These are phyloP conservation scores for Penicillium sp. DNA, from an alignment of 2,329 filamentous ascomycete genomes.

Conservation along the genomic window DNA sequence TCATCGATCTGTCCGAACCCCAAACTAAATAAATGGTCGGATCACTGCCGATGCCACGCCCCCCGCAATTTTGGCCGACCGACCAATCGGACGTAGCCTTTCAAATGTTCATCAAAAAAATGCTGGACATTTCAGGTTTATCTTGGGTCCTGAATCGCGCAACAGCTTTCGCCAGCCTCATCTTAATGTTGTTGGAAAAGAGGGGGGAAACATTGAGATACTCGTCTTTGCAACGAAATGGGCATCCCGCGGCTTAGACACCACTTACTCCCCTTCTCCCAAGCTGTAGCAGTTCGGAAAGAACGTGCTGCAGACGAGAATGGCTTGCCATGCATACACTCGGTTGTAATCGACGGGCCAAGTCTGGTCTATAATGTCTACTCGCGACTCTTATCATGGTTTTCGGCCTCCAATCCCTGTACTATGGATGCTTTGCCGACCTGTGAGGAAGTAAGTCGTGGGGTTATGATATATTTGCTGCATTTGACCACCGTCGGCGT, in stretches of 20 bases:
- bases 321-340: constrained; percentile 23
- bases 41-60: not conserved
- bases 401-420: constrained; percentile 43
- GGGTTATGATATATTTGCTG: constrained; percentile 67
- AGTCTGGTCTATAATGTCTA: constrained; percentile 77
- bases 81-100: not conserved
- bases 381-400: constrained; percentile 56
- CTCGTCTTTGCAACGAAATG: constrained; percentile 27
- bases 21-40: not conserved
- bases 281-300: constrained; percentile 30
- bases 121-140: no score
- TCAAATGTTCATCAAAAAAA: not conserved
- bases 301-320: constrained; percentile 12
- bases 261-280: constrained; percentile 37
- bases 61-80: not conserved
- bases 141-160: no score
- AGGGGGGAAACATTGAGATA: not conserved
- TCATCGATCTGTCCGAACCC: no score
- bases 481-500: constrained; percentile 61
- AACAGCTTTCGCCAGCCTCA: not conserved
- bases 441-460: constrained; percentile 66
- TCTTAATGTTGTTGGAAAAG: not conserved
- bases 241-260: constrained; percentile 41
- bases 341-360: constrained; percentile 74
- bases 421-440: constrained; percentile 61